Conservation (phyloP, 495 filamentous ascomycete species). For the Oleoguttula mirabilis region DNA sequence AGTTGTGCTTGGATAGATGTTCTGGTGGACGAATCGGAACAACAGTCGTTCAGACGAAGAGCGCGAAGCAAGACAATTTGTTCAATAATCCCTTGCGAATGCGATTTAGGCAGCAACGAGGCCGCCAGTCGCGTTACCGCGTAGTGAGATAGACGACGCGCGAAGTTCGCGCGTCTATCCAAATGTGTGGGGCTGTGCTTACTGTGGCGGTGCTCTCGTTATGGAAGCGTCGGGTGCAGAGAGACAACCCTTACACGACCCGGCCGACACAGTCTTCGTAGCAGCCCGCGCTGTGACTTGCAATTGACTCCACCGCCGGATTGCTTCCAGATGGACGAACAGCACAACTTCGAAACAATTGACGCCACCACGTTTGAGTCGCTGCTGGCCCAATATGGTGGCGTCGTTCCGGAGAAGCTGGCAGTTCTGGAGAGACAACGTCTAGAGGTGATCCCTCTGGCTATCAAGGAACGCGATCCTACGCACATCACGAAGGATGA, state of each 20-base stretch:
- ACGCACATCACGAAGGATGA: slow-evolving; percentile 21
- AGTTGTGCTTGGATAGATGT: too few relatives aligned
- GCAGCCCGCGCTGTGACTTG: not conserved
- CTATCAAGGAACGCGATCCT: slow-evolving; percentile 10
- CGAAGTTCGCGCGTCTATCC: too few relatives aligned
- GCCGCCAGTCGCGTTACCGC: too few relatives aligned
- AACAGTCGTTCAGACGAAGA: too few relatives aligned
- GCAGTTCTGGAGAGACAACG: slow-evolving; percentile 22
- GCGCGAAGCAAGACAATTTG: too few relatives aligned
- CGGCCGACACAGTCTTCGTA: not conserved
- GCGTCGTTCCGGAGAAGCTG: slow-evolving; percentile 19
- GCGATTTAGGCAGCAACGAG: too few relatives aligned
- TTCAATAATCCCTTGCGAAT: too few relatives aligned
- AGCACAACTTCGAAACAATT: slow-evolving; percentile 10
- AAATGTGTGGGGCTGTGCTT: too few relatives aligned
- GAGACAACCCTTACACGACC: not conserved
- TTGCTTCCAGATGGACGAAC: slow-evolving; percentile 2
- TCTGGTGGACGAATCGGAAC: too few relatives aligned
- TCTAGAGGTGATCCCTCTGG: slow-evolving; percentile 21
- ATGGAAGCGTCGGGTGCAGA: too few relatives aligned
- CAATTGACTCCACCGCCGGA: not conserved
- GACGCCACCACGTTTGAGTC: slow-evolving; percentile 16
- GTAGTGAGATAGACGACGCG: too few relatives aligned
- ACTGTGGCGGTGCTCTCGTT: too few relatives aligned
- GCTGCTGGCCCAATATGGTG: slow-evolving; percentile 19